These are phyloP conservation scores for Penicillium sp. DNA, from an alignment of 2,329 filamentous ascomycete species.

Conservation along the genomic window DNA sequence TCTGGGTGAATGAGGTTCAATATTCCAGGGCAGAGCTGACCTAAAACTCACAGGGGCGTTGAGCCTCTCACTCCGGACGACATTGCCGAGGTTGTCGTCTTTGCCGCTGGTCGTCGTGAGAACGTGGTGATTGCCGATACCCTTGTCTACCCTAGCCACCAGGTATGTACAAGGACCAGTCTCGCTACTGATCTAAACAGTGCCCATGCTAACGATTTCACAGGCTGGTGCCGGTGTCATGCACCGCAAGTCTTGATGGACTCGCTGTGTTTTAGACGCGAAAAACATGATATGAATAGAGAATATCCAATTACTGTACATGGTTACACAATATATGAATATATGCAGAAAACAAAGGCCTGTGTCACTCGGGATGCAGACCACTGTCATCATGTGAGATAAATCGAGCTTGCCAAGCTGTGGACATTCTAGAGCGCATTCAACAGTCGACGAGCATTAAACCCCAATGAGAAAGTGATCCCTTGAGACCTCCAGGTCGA, in stretches of 20 bases:
- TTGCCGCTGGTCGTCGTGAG: constrained; percentile 77
- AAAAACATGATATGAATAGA: constrained; percentile 7
- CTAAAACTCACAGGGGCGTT: constrained; percentile 58
- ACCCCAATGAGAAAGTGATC: too few species aligned
- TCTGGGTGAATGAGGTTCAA: not conserved
- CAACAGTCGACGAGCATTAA: not conserved
- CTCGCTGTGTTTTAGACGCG: not conserved
- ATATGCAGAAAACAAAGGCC: not conserved
- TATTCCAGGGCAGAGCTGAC: not conserved
- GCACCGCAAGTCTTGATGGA: constrained; percentile 26
- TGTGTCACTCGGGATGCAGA: constrained; percentile 1
- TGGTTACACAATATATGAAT: constrained; percentile 7
- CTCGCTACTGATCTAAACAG: not conserved
- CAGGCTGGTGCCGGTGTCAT: constrained; percentile 26
- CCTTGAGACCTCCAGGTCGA: too few species aligned
- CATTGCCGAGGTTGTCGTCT: constrained; percentile 88
- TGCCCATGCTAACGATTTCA: constrained; percentile 1
- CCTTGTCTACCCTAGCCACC: constrained; percentile 83
- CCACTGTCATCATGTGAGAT: not conserved
- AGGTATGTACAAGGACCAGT: constrained; percentile 58
- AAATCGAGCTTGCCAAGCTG: not conserved
- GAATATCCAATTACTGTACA: constrained; percentile 1
- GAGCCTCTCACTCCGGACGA: constrained; percentile 87
- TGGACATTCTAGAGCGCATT: not conserved
- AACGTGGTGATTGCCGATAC: constrained; percentile 91